Percentiles rank a stretch among this genome's conserved stretches.
phyloP scores from a whole-genome alignment of 2,329 filamentous ascomycete genomes.

The Trichoderma oligosporum region DNA sequence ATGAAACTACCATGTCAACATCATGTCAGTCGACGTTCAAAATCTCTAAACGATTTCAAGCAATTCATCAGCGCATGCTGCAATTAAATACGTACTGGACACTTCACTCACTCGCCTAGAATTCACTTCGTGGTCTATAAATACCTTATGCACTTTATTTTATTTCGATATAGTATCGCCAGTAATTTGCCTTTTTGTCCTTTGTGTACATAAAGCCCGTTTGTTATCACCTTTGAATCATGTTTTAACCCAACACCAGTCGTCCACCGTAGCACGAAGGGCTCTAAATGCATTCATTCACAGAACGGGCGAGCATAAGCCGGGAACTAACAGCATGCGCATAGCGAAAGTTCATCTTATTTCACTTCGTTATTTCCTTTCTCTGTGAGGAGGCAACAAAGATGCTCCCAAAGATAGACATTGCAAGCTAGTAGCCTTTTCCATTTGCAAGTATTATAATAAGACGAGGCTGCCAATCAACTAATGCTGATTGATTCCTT shows the following conservation, averaged over 20 bases:
- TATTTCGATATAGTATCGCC: not conserved
- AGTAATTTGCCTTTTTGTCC: not conserved
- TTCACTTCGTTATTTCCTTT: too few relatives aligned
- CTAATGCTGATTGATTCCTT: too few relatives aligned
- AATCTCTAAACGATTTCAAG: not conserved
- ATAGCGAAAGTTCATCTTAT: too few relatives aligned
- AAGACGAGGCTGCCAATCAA: not conserved
- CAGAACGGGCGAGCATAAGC: not conserved
- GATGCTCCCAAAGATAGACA: too few relatives aligned
- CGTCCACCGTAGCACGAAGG: too few relatives aligned
- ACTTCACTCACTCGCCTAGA: too few relatives aligned
- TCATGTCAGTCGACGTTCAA: not conserved
- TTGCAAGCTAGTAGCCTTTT: not conserved
- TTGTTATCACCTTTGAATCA: not conserved
- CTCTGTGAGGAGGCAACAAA: too few relatives aligned
- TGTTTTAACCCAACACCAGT: too few relatives aligned
- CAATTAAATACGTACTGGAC: too few relatives aligned
- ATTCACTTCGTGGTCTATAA: not conserved
- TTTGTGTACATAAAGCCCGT: not conserved
- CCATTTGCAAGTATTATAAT: not conserved
- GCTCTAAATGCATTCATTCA: too few relatives aligned
- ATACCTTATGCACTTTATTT: not conserved
- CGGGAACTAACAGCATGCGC: too few relatives aligned
- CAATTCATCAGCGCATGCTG: not conserved
- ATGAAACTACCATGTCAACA: not conserved